A percentile compares a stretch with the other conserved stretches of the same genome.
Evolutionary conservation across 1,284 basidiomycete species (phyloP).

Genomic region (Sparassis latifolia): DNA sequence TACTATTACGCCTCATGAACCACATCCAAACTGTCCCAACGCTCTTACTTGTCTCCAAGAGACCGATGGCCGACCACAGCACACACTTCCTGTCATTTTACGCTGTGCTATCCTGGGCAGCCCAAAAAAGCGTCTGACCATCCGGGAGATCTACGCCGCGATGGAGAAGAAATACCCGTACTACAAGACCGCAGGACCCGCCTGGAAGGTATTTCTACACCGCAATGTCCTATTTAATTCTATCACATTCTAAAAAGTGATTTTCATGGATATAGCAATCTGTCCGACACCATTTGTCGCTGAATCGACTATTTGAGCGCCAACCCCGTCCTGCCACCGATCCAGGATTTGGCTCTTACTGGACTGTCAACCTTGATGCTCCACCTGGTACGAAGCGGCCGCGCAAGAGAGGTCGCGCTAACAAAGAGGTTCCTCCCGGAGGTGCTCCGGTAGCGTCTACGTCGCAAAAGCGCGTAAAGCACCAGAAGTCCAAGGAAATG

Average conservation of each 20-base stretch:
- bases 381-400: constrained; percentile 78
- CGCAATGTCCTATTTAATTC: constrained; percentile 8
- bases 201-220: constrained; percentile 60
- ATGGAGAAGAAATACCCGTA: constrained; percentile 80
- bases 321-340: constrained; percentile 74
- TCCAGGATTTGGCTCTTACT: constrained; percentile 78
- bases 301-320: constrained; percentile 73
- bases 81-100: constrained; percentile 74
- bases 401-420: constrained; percentile 66
- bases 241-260: constrained; percentile 3
- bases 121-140: constrained; percentile 65
- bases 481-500: constrained; percentile 1
- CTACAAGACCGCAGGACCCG: constrained; percentile 68
- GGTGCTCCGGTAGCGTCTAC: background rate
- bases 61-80: constrained; percentile 68
- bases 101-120: constrained; percentile 76
- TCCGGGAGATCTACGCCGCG: constrained; percentile 74
- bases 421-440: constrained; percentile 30
- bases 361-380: constrained; percentile 74
- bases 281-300: constrained; percentile 71
- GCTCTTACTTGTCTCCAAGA: constrained; percentile 70
- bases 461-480: background rate
- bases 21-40: constrained; percentile 69
- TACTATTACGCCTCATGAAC: constrained; percentile 26
- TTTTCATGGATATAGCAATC: constrained; percentile 54